Base-by-base conservation (phyloP, 208 protist species). In the Crithidia brevicula region DNA sequence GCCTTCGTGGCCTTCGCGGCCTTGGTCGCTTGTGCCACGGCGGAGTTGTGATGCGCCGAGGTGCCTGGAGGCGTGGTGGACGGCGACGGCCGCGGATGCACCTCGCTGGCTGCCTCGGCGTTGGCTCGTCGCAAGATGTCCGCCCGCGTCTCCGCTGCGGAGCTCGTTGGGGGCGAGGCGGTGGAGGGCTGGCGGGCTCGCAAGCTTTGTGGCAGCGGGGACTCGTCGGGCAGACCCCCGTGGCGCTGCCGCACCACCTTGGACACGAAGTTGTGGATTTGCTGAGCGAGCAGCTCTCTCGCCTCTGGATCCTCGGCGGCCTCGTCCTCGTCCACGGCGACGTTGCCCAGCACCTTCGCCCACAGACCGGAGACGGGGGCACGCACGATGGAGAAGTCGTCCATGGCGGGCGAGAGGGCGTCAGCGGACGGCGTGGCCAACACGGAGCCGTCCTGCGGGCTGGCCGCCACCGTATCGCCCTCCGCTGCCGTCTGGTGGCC, bases 221-320 rank as follows among this genome's bases (percentile, higher is more conserved):
- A n/a, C n/a, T n/a, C n/a, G n/a, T n/a, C n/a, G n/a, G n/a, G n/a
- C n/a, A n/a, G 6, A 47, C 31, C 38, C 18, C 49, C 50, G 13
- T 56, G 60, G 16, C 38, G 53, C n/a, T 76, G 60, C 46, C 38
- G n/a, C 27, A 65, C 53, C n/a, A 76, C 61, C 28, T 76, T 76
- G 0, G 54, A 38, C 27, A 50, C 65, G 47, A 76, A 76, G 38
- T 33, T 36, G 22, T 76, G 50, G 0, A 76, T 56, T 52, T 76
- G 70, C 52, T 59, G 13, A 2, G 53, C 18, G 18, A 69, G 70
- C 20, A 57, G 34, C 47, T 40, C 54, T 0, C 43, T 60, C 46
- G 42, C 60, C 45, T 76, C 70, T 27, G 70, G 62, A n/a, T 69
- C 47, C 52, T 76, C 70, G 45, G 62, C 70, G 33, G 54, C 62